phyloP scores from a whole-genome alignment of 1,284 basidiomycete species.

The Sporisorium graminicola region DNA sequence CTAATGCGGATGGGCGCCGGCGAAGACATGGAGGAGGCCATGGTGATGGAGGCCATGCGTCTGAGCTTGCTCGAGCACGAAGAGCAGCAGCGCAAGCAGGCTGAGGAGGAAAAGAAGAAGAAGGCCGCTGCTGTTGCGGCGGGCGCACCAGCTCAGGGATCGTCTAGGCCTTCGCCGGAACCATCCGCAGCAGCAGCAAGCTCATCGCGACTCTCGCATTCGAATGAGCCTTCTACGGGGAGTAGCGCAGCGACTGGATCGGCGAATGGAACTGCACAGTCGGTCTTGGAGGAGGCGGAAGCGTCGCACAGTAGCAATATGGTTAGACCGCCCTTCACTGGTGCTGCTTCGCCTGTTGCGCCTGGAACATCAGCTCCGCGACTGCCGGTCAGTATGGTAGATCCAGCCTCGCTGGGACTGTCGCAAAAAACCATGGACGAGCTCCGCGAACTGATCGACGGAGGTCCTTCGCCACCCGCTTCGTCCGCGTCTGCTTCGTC shows the following conservation, averaged over 20 bases:
- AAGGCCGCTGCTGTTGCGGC: conserved; percentile 10
- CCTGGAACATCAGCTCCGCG: background rate
- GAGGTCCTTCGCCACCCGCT: conserved; percentile 28
- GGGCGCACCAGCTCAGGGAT: background rate
- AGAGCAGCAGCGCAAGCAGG: conserved; percentile 71
- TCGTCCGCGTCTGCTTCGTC: conserved; percentile 24
- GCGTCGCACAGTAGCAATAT: conserved; percentile 9
- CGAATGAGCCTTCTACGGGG: conserved; percentile 8
- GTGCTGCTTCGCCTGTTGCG: background rate
- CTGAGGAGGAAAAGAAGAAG: conserved; percentile 60
- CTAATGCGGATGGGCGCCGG: conserved; percentile 85
- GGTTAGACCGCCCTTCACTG: background rate
- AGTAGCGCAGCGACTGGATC: conserved; percentile 7
- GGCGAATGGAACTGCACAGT: conserved; percentile 10
- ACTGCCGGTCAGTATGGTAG: conserved; percentile 14
- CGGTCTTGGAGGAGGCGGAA: conserved; percentile 41
- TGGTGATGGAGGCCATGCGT: conserved; percentile 99
- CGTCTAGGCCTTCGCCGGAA: background rate
- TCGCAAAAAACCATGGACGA: conserved; percentile 57
- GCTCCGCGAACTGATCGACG: conserved; percentile 59
- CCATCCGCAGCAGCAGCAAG: conserved; percentile 9
- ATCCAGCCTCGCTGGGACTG: conserved; percentile 45
- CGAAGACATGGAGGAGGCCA: conserved; percentile 91
- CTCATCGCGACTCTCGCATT: conserved; percentile 13
- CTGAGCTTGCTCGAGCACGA: conserved; percentile 90